phyloP scores from a whole-genome alignment of 2,329 filamentous ascomycete species.

The Chaetomium strumarium region DNA sequence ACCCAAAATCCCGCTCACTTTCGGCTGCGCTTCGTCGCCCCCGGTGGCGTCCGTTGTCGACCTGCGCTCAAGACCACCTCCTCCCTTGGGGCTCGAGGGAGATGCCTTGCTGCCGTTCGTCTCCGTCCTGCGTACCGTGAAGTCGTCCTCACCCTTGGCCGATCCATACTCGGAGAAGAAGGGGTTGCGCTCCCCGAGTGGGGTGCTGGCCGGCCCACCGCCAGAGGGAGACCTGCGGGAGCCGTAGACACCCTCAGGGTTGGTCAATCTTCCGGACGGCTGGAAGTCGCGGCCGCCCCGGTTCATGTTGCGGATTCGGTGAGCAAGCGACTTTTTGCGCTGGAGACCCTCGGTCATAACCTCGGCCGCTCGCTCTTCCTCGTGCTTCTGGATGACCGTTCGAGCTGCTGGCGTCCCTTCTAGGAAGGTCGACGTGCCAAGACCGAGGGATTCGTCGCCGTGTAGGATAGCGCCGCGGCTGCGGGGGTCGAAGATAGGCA shows the following conservation, averaged over 20 bases:
- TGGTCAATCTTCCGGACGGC: slow-evolving; percentile 53
- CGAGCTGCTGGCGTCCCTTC: slow-evolving; percentile 87
- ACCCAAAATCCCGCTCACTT: slow-evolving; percentile 57
- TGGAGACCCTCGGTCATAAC: slow-evolving; percentile 55
- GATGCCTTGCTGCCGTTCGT: slow-evolving; percentile 34
- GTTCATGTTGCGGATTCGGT: slow-evolving; percentile 82
- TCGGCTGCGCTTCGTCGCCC: slow-evolving; percentile 32
- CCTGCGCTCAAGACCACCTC: slow-evolving; percentile 54
- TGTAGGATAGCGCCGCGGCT: slow-evolving; percentile 67
- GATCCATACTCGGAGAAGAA: slow-evolving; percentile 77
- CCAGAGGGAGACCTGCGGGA: slow-evolving; percentile 36
- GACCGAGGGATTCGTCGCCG: slow-evolving; percentile 72
- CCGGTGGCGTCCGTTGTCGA: slow-evolving; percentile 51
- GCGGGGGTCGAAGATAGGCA: slow-evolving; percentile 61
- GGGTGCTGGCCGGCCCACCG: slow-evolving; percentile 29
- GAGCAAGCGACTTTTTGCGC: slow-evolving; percentile 91
- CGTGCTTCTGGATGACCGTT: slow-evolving; percentile 67
- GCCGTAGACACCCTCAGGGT: slow-evolving; percentile 45
- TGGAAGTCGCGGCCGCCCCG: slow-evolving; percentile 57
- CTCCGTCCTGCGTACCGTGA: slow-evolving; percentile 39
- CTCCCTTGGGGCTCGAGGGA: slow-evolving; percentile 55
- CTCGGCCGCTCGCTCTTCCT: slow-evolving; percentile 62
- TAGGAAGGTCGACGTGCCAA: slow-evolving; percentile 92
- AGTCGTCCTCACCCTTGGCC: slow-evolving; percentile 48
- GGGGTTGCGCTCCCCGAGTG: slow-evolving; percentile 57